These are phyloP conservation scores for Metschnikowia sp. DNA, from an alignment of 805 yeast species.

Conservation along the genomic window DNA sequence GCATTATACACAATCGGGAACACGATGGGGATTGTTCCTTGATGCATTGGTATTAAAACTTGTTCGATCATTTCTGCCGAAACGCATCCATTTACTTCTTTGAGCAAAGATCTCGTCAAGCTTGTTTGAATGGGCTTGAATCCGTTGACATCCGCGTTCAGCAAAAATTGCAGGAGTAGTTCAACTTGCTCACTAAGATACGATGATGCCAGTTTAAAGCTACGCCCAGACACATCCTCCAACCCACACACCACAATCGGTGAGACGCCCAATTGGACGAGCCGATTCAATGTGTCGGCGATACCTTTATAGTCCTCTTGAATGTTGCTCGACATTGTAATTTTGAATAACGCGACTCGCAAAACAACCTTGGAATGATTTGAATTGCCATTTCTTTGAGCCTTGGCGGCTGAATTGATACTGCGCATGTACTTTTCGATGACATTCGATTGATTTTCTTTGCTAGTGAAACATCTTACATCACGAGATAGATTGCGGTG, in stretches of 20 bases:
- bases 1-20: constrained; percentile 49
- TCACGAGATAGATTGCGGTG: constrained; percentile 2
- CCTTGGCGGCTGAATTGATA: constrained; percentile 16
- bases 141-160: constrained; percentile 19
- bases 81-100: constrained; percentile 10
- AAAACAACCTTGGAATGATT: constrained; percentile 42
- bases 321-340: constrained; percentile 38
- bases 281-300: constrained; percentile 52
- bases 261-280: constrained; percentile 64
- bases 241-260: constrained; percentile 67
- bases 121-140: constrained; percentile 23
- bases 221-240: constrained; percentile 19
- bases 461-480: not conserved
- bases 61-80: constrained; percentile 26
- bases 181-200: constrained; percentile 32
- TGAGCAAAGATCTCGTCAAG: constrained; percentile 27
- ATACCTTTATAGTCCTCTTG: constrained; percentile 41
- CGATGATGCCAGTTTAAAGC: constrained; percentile 30
- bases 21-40: constrained; percentile 58
- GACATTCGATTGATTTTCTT: constrained; percentile 11
- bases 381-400: constrained; percentile 21
- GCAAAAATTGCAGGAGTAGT: constrained; percentile 24
- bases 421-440: constrained; percentile 30
- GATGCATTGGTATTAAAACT: constrained; percentile 39
- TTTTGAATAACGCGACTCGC: constrained; percentile 55